Base-by-base conservation (phyloP, 2,329 filamentous ascomycete species). In the Akanthomyces dipterigenus region DNA sequence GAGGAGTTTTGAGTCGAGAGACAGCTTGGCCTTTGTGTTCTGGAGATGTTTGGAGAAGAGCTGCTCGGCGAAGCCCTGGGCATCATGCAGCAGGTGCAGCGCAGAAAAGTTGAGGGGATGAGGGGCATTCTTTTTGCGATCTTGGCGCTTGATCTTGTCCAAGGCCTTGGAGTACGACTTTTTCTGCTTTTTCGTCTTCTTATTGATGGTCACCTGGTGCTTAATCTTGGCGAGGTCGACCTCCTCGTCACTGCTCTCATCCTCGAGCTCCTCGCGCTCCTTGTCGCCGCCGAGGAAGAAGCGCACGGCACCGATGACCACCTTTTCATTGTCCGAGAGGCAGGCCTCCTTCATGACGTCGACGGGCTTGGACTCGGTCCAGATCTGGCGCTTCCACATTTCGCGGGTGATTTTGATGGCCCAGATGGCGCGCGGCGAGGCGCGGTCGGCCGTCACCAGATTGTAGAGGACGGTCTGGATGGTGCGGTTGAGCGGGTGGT, bases 261-360 rank as follows among this genome's bases (percentile, higher is more conserved):
- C 93, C 61, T 96, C 91, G 55, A 91, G 80, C 68, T 97, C 93
- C 73, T 99, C 95, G 66, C 93, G 86, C 76, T 98, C 95, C 74
- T 96, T 93, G 73, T 99, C 95, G 38, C 93, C 93, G 26, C 95
- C 95, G 1, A 99, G 81, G 78, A 99, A 99, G 80, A 98, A 99
- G 26, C 91, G 85, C 16, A 96, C 90, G 49, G 91, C 93, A 18
- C 92, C 91, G 6, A 89, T 80, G 28, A 95, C 85, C 3, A 98
- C 92, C 77, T 99, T 99, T 68, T 96, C 91, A 67, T 97, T 96
- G 56, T 96, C 89, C 3, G 91, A 87, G 61, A 99, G 77, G 60
- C 88, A 87, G 0, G 93, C 92, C 75, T 96, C 90, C 76, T 96
- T 96, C 93, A 99, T 98, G 66, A 98, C 90, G 70, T 96, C 92